Conservation (phyloP, 371 early-diverging fungal species). For the Encephalitozoon romaleae region DNA sequence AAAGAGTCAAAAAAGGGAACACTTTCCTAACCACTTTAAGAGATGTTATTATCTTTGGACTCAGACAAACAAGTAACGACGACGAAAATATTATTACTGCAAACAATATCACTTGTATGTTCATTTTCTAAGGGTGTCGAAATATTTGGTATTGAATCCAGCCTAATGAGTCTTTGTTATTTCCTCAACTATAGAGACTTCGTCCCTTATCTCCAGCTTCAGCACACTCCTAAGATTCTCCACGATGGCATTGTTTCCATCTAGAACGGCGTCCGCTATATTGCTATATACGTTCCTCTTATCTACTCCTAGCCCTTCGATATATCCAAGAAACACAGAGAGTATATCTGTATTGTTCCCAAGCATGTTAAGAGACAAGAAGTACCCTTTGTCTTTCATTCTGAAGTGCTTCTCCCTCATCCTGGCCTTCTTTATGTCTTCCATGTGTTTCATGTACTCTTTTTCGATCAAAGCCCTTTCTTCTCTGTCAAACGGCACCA, state of each 20-base stretch:
- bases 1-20: slow-evolving; percentile 40
- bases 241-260: neutral
- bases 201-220: neutral
- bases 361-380: neutral
- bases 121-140: neutral
- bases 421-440: neutral
- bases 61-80: slow-evolving; percentile 28
- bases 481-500: neutral
- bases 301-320: neutral
- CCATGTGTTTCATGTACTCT: neutral
- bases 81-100: slow-evolving; percentile 10
- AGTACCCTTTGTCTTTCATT: slow-evolving; percentile 15
- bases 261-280: neutral
- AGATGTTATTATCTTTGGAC: slow-evolving; percentile 24
- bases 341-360: neutral
- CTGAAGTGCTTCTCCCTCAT: slow-evolving; percentile 9
- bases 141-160: neutral
- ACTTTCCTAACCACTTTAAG: slow-evolving; percentile 10
- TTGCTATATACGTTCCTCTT: neutral
- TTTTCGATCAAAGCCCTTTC: slow-evolving; percentile 4
- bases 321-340: slow-evolving; percentile 5
- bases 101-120: neutral
- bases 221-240: neutral
- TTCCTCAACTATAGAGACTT: neutral
- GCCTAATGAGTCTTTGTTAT: neutral